These are phyloP conservation scores for Lactuca saligna DNA, from an alignment of 129 eudicot species.

Conservation along the genomic window DNA sequence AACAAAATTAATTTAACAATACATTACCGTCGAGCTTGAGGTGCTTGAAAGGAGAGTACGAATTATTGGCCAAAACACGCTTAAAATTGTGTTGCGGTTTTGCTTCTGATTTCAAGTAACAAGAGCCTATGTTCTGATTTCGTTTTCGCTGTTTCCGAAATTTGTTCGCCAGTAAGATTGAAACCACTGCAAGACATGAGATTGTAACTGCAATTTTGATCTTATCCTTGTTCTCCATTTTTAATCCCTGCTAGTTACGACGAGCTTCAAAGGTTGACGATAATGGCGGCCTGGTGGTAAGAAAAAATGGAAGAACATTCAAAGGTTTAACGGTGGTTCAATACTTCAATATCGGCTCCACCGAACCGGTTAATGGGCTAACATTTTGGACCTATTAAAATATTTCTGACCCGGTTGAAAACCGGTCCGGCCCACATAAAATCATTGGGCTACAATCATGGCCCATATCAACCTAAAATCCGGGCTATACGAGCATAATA, in stretches of 20 bases:
- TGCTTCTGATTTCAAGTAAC: conserved; percentile 56
- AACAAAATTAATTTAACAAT: neutral
- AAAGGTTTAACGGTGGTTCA: conserved; percentile 15
- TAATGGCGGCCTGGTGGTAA: conserved; percentile 23
- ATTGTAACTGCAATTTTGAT: conserved; percentile 42
- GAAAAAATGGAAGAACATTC: neutral
- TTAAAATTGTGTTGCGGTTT: conserved; percentile 68
- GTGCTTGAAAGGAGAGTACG: conserved; percentile 74
- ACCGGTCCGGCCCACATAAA: neutral
- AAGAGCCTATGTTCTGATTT: conserved; percentile 34
- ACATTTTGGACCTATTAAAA: neutral
- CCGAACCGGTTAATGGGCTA: neutral
- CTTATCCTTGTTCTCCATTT: conserved; percentile 39
- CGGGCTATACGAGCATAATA: too few relatives aligned
- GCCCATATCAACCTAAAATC: neutral
- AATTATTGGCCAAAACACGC: conserved; percentile 74
- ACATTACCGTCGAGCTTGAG: conserved; percentile 46
- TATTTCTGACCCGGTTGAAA: neutral
- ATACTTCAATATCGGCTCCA: neutral
- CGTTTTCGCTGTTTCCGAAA: conserved; percentile 41
- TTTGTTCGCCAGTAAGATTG: conserved; percentile 33
- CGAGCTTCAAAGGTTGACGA: conserved; percentile 22
- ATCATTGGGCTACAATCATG: neutral
- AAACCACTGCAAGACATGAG: conserved; percentile 46
- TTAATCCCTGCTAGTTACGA: neutral